A percentile compares a stretch with the other conserved stretches of the same genome.
Evolutionary conservation across 208 protist species (phyloP).

Genomic region (Borovskyia barvae): DNA sequence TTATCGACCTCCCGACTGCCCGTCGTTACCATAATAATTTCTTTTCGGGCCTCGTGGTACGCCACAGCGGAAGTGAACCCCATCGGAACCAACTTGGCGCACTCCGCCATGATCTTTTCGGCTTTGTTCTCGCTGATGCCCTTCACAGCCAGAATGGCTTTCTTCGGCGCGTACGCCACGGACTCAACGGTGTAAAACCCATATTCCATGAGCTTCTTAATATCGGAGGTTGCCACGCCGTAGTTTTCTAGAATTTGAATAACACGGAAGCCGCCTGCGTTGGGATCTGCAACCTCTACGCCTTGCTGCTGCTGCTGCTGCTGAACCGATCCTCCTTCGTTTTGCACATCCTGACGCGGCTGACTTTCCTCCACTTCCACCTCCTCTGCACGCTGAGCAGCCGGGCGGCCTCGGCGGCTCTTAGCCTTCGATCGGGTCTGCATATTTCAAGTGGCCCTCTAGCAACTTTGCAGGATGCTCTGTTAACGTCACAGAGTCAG

Average conservation of each 20-base stretch:
- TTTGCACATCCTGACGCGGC: conserved; percentile 12
- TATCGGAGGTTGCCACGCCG: conserved; percentile 93
- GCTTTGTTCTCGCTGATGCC: conserved; percentile 98
- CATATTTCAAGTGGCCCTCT: conserved; percentile 38
- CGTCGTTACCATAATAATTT: conserved; percentile 97
- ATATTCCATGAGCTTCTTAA: conserved; percentile 96
- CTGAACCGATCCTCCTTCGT: conserved; percentile 12
- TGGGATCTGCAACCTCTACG: conserved; percentile 24
- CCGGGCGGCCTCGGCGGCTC: conserved; percentile 35
- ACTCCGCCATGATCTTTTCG: conserved; percentile 96
- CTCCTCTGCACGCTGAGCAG: conserved; percentile 30
- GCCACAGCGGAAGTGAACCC: conserved; percentile 98
- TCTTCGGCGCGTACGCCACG: conserved; percentile 97
- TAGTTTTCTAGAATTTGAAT: conserved; percentile 92
- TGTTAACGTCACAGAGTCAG: no score
- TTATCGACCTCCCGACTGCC: conserved; percentile 98
- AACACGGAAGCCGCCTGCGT: conserved; percentile 64
- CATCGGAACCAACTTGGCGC: conserved; percentile 96
- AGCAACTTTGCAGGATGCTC: no score
- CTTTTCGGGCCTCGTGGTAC: conserved; percentile 93
- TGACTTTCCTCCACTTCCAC: conserved; percentile 44
- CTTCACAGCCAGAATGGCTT: conserved; percentile 96
- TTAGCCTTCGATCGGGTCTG: conserved; percentile 59
- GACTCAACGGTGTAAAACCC: conserved; percentile 97
- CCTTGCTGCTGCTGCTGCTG: conserved; percentile 39